These are phyloP conservation scores for Phytophthora pini DNA, from an alignment of 352 stramenopile species.

Conservation along the genomic window DNA sequence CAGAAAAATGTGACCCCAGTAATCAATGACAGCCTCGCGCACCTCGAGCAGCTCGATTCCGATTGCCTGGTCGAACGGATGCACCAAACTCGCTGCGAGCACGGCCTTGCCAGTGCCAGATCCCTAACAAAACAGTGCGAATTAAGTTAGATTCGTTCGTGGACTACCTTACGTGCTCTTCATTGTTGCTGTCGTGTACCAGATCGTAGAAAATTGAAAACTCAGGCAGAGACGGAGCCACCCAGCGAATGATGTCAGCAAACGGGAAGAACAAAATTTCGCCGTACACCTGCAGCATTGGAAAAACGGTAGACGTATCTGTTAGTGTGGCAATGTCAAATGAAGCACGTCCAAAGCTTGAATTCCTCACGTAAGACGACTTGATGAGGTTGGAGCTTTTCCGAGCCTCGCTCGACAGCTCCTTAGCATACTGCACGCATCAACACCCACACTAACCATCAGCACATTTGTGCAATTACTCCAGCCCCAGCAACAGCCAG, in stretches of 20 bases:
- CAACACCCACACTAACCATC: slow-evolving; percentile 12
- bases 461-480: not conserved
- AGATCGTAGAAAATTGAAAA: slow-evolving; percentile 87
- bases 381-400: slow-evolving; percentile 84
- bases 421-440: slow-evolving; percentile 73
- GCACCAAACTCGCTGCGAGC: slow-evolving; percentile 74
- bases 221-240: slow-evolving; percentile 67
- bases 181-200: slow-evolving; percentile 35
- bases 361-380: slow-evolving; percentile 67
- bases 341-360: no score
- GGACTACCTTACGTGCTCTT: not conserved
- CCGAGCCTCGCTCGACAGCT: slow-evolving; percentile 79
- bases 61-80: slow-evolving; percentile 85
- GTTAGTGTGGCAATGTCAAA: no score
- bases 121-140: slow-evolving; percentile 41
- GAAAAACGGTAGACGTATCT: no score
- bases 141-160: not conserved
- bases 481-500: not conserved
- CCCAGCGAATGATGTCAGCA: slow-evolving; percentile 69
- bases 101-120: slow-evolving; percentile 86
- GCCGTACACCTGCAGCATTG: slow-evolving; percentile 68
- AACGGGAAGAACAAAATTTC: slow-evolving; percentile 90
- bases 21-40: not conserved
- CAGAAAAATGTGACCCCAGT: not conserved
- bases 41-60: slow-evolving; percentile 84